Evolutionary conservation across 2,329 filamentous ascomycete species (phyloP), one percentile per base, ranked within the genome.

Genomic region (Paracorniculantispora psalliotae): DNA sequence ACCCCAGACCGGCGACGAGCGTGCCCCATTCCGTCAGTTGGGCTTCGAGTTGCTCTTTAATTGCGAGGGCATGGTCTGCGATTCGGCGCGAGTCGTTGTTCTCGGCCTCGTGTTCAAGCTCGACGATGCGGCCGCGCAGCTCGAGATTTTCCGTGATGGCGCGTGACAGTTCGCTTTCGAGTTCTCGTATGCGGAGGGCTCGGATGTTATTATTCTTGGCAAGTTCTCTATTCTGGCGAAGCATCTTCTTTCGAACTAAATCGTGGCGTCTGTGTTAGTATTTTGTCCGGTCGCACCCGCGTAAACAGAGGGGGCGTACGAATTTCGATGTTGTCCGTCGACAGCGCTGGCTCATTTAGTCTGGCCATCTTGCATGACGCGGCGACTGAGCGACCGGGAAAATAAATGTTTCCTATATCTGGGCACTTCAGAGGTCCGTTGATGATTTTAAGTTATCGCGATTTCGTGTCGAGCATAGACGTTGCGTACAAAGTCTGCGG

Each of bases 211-310:
- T 94, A 67, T 82, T 84, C 70, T 87, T 86, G 63, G 90, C 90
- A 63, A 94, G 88, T 68, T 94, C 90, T 73, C 89, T 84, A 71
- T 96, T 96, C 71, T 94, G 91, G 57, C 90, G 84, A 67, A 92
- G 78, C 69, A 92, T 91, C 70, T 88, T 87, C 68, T 88, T 84
- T 71, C 90, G 89, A 61, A 93, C 89, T 92, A 66, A 62, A 50
- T n/a, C 17, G 39, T 49, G 26, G 19, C 13, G 28, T n/a, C 21
- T n/a, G 2, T 2, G 21, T 58, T 44, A 58, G 39, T 19, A 28
- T 44, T 10, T 51, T 17, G n/a, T n/a, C 4, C 5, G 26, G 30
- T 17, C n/a, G 39, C 10, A 25, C 35, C 10, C 19, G 4, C 12
- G 4, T 26, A 2, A 46, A 46, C 12, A 21, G 37, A 46, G 25